Evolutionary conservation across 2,329 filamentous ascomycete genomes (phyloP).

Genomic region (Beauveria caledonica): DNA sequence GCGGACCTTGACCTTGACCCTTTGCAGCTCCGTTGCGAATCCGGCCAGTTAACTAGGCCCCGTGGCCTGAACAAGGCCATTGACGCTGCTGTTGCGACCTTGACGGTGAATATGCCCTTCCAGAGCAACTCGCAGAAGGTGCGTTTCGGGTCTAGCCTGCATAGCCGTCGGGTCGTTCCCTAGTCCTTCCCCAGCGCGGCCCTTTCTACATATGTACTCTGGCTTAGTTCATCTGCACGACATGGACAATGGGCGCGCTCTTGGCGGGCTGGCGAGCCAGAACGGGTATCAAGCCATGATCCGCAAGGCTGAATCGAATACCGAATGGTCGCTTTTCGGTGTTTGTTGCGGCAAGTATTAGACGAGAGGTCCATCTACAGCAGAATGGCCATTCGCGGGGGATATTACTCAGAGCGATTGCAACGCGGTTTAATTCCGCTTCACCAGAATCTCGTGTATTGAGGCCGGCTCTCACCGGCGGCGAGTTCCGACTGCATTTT

Average conservation of each 20-base stretch:
- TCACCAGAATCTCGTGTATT: background rate
- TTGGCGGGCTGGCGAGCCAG: background rate
- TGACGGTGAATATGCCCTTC: background rate
- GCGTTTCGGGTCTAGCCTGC: slow-evolving; percentile 1
- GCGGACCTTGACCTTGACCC: background rate
- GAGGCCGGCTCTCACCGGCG: background rate
- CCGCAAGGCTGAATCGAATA: slow-evolving; percentile 3
- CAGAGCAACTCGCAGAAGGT: background rate
- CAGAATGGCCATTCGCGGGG: background rate
- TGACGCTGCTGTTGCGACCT: background rate
- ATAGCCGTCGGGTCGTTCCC: background rate
- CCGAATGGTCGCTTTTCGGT: background rate
- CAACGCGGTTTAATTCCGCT: background rate
- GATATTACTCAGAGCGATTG: background rate
- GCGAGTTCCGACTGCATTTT: background rate
- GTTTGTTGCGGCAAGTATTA: background rate
- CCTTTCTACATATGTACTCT: background rate
- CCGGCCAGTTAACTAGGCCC: background rate
- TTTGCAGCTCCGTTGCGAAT: background rate
- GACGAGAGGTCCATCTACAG: background rate
- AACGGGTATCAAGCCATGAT: background rate
- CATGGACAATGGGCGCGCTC: background rate
- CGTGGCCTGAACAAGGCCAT: too few species aligned
- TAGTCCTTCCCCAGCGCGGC: background rate
- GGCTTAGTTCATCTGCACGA: background rate